Conservation (phyloP, 1,139 yeast species). For the Maudiozyma humilis region DNA sequence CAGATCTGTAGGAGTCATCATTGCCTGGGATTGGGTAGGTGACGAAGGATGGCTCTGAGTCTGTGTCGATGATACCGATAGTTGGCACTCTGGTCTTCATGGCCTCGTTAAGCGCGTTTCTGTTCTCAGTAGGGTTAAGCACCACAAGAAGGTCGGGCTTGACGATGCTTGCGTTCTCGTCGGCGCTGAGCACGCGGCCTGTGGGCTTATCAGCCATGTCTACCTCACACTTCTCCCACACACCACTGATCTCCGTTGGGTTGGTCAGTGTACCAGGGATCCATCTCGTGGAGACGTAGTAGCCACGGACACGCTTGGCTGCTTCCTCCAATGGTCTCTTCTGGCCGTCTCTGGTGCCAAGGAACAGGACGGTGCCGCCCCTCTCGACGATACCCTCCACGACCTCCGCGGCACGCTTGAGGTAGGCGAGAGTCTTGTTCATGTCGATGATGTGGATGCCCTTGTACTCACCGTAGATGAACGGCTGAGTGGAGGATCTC, state of each 20-base stretch:
- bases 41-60: conserved; percentile 79
- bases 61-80: conserved; percentile 88
- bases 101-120: conserved; percentile 77
- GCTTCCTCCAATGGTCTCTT: conserved; percentile 69
- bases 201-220: conserved; percentile 57
- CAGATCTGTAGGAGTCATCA: conserved; percentile 83
- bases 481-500: conserved; percentile 84
- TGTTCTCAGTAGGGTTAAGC: conserved; percentile 81
- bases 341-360: conserved; percentile 80
- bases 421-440: conserved; percentile 66
- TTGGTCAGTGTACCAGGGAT: conserved; percentile 92
- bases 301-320: conserved; percentile 69
- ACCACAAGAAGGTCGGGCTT: conserved; percentile 86
- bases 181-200: conserved; percentile 44
- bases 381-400: conserved; percentile 70
- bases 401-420: conserved; percentile 74
- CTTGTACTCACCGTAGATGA: conserved; percentile 76
- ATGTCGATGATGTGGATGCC: conserved; percentile 85
- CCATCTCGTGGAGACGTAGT: conserved; percentile 82
- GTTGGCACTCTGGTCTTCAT: conserved; percentile 80
- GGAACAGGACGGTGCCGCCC: conserved; percentile 78
- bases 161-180: conserved; percentile 40
- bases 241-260: conserved; percentile 58
- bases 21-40: conserved; percentile 95
- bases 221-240: conserved; percentile 56